Percentiles rank a stretch among this genome's conserved stretches.
phyloP scores from a whole-genome alignment of 768 basidiomycete species.

The Suillus spraguei region DNA sequence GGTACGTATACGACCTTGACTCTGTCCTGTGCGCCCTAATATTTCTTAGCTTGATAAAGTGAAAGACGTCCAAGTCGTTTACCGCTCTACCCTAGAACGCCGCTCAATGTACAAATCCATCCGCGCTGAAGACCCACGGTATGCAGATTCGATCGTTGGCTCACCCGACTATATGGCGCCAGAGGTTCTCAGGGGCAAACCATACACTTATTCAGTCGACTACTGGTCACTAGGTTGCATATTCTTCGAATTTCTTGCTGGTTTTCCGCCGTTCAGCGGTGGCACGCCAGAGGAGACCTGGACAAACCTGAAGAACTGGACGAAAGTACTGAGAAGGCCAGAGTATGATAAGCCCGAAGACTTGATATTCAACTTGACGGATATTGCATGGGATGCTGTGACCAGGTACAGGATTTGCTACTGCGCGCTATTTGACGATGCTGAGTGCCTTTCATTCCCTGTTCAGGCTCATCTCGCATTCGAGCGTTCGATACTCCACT shows the following conservation, averaged over 20 bases:
- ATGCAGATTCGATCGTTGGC: conserved; percentile 97
- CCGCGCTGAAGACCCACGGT: conserved; percentile 86
- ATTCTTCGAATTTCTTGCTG: conserved; percentile 94
- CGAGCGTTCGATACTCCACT: conserved; percentile 76
- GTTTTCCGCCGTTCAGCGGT: conserved; percentile 98
- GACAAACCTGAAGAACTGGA: conserved; percentile 99
- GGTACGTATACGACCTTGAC: conserved; percentile 41
- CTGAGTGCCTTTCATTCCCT: conserved; percentile 7
- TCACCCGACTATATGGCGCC: conserved; percentile 99
- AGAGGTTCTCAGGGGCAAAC: conserved; percentile 90
- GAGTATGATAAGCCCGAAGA: conserved; percentile 97
- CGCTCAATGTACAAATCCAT: conserved; percentile 94
- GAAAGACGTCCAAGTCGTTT: conserved; percentile 88
- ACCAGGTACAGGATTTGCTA: conserved; percentile 56
- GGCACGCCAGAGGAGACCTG: conserved; percentile 96
- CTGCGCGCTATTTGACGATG: neutral
- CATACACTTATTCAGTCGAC: conserved; percentile 95
- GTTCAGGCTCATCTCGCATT: conserved; percentile 81
- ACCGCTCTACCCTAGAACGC: conserved; percentile 91
- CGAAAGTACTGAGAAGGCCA: conserved; percentile 86
- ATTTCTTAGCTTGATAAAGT: conserved; percentile 84
- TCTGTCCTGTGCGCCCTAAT: conserved; percentile 10
- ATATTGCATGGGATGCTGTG: conserved; percentile 93
- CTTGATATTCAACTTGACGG: conserved; percentile 92
- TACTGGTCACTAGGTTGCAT: conserved; percentile 99